Percentiles rank a stretch among this genome's conserved stretches.
Evolutionary conservation across 371 early-diverging fungal species (phyloP).

Genomic region (Actinomortierella ambigua): DNA sequence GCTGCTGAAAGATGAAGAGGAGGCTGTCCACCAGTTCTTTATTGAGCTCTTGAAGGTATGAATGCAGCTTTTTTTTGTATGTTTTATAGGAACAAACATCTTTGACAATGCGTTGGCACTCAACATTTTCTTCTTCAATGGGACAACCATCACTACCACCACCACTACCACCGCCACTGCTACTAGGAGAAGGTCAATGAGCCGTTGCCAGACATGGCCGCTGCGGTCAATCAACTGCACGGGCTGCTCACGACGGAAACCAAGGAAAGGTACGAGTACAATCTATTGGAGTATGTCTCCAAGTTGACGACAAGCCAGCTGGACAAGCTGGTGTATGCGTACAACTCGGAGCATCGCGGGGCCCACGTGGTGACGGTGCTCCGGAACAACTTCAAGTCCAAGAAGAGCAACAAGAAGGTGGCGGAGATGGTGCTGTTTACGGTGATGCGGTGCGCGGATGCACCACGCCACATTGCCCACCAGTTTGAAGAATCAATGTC

Average conservation of each 20-base stretch:
- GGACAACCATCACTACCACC: too few species aligned
- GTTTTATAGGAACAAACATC: too few species aligned
- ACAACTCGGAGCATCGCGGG: constrained; percentile 15
- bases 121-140: too few species aligned
- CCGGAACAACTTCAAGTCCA: too few species aligned
- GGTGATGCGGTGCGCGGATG: constrained; percentile 33
- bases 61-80: background rate
- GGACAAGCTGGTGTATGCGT: constrained; percentile 12
- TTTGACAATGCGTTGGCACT: too few species aligned
- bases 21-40: constrained; percentile 20
- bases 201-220: constrained; percentile 21
- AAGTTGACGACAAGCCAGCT: constrained; percentile 24
- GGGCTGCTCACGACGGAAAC: constrained; percentile 16
- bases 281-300: constrained; percentile 14
- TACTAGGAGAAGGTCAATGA: constrained; percentile 30
- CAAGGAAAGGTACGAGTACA: background rate
- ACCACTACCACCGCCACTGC: too few species aligned
- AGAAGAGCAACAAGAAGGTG: constrained; percentile 13
- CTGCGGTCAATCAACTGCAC: constrained; percentile 15
- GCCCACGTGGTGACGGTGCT: constrained; percentile 32
- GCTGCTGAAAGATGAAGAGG: constrained; percentile 19
- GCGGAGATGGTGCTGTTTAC: constrained; percentile 26
- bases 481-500: constrained; percentile 38
- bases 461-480: constrained; percentile 28
- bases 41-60: constrained; percentile 22